Conservation (phyloP, 441 rosid genomes). For the Rhodomyrtus psidioides region DNA sequence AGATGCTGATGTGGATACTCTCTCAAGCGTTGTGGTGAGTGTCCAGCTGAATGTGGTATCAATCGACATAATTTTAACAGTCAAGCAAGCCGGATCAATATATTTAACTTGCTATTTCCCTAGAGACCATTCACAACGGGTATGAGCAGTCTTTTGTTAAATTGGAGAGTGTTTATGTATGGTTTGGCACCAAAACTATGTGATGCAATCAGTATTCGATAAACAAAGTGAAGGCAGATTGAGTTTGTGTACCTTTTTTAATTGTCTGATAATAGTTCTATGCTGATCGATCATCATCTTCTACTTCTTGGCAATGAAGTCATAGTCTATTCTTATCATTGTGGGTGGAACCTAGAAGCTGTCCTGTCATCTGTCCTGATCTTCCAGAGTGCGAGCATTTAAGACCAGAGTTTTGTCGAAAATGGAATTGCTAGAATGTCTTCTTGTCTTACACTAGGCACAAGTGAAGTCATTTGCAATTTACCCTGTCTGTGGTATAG, state of each 20-base stretch:
- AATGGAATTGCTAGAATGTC: background rate
- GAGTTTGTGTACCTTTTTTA: background rate
- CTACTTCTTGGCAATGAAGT: background rate
- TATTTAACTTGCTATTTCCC: background rate
- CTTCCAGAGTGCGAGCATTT: background rate
- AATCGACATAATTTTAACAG: background rate
- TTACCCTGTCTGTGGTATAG: background rate
- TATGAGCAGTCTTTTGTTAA: background rate
- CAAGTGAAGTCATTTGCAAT: background rate
- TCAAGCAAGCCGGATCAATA: background rate
- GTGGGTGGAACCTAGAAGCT: background rate
- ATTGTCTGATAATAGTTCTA: background rate
- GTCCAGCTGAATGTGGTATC: background rate
- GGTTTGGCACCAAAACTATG: background rate
- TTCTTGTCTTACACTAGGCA: background rate
- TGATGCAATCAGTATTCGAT: background rate
- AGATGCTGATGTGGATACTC: slow-evolving; percentile 60
- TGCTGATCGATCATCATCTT: background rate
- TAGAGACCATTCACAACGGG: background rate
- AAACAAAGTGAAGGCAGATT: background rate
- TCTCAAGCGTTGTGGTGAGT: slow-evolving; percentile 53
- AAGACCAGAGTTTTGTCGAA: background rate
- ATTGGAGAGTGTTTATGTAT: background rate
- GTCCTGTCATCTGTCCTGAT: background rate
- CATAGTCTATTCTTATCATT: background rate